Evolutionary conservation across 768 basidiomycete species (phyloP).

Genomic region (Psilocybe azurescens): DNA sequence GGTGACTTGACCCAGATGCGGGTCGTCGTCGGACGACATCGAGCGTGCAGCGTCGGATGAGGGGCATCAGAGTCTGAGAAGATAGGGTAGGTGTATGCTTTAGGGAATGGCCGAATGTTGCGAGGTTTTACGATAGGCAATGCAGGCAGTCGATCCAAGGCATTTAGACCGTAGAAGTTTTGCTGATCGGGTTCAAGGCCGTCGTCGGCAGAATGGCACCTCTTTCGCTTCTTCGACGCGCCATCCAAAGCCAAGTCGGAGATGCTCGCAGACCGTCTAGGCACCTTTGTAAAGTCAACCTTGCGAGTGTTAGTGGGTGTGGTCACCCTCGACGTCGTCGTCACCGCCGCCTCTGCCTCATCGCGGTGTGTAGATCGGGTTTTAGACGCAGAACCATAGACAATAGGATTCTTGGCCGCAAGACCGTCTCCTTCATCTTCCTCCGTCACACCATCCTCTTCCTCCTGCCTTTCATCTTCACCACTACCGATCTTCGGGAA

Average conservation of each 20-base stretch:
- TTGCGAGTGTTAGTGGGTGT: constrained; percentile 13
- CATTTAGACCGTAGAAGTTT: not conserved
- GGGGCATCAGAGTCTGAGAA: constrained; percentile 14
- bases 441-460: not conserved
- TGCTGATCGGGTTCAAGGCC: not conserved
- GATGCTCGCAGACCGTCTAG: constrained; percentile 17
- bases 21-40: constrained; percentile 70
- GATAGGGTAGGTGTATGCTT: constrained; percentile 13
- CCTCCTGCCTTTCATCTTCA: not conserved
- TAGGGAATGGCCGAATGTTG: constrained; percentile 1
- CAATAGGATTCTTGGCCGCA: not conserved
- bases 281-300: constrained; percentile 24
- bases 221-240: constrained; percentile 25
- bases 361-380: not conserved
- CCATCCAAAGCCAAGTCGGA: constrained; percentile 17
- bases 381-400: not conserved
- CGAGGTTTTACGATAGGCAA: constrained; percentile 11
- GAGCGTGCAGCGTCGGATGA: constrained; percentile 18
- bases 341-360: not conserved
- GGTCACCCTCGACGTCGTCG: not conserved
- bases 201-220: constrained; percentile 6
- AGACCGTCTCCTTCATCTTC: not conserved
- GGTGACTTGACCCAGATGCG: constrained; percentile 66
- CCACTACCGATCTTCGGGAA: constrained; percentile 15
- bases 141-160: constrained; percentile 14